Evolutionary conservation across 192 early-diverging fungal species (phyloP), one percentile per base, ranked within the genome.

Genomic region (Oehlia diaphana): DNA sequence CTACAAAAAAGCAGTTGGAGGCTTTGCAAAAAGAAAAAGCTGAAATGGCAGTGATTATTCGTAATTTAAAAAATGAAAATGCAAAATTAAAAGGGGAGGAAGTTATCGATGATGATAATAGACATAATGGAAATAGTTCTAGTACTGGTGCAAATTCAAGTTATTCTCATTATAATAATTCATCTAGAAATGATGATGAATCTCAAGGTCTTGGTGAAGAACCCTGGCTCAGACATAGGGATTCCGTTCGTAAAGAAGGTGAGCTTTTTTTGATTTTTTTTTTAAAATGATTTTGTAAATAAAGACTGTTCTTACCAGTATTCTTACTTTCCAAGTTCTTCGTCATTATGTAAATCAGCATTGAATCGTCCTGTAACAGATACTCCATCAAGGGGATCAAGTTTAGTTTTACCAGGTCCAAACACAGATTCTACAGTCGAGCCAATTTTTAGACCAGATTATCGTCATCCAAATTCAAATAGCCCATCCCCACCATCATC

Each of bases 191-290:
- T 50, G 76, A 79, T 16, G 77, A 79, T 44, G 77, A 79, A 23
- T 5, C 33, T 35, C 31, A 37, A 50, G 68, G 50, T 35, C 37
- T 71, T 8, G 66, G 49, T 12, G 77, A 79, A 6, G 77, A 79
- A 62, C 77, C 77, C 12, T 79, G 77, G 77, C 26, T 71, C 1
- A 79, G 77, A 49, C 63, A 66, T 47, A 75, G 63, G 19, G 74
- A 75, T 39, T 19, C n/a, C 19, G 14, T 9, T 63, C 33, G 62
- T 2, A 63, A 75, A 21, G 74, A 61, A 9, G 19, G 50, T 75
- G 14, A 14, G 21, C 28, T 12, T 14, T 23, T 65, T 44, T 23
- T 2, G 2, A 35, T 9, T n/a, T 39, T 33, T 9, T n/a, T n/a
- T 42, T 72, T n/a, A 31, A 31, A 31, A 31, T 31, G 28, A 1